phyloP scores from a whole-genome alignment of 768 basidiomycete species.

The Termitomyces titanicus region DNA sequence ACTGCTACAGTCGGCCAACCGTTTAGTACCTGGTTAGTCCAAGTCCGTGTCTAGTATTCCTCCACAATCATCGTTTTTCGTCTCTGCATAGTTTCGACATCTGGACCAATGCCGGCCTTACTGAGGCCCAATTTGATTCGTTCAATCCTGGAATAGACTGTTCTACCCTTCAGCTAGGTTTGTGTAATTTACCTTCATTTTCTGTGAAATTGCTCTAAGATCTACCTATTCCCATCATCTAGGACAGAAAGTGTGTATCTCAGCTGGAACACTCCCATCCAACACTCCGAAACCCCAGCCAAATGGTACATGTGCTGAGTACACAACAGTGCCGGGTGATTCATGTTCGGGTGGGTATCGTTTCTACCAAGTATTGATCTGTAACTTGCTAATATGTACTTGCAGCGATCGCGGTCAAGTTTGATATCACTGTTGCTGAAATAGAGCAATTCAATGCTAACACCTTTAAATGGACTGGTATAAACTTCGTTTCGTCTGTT shows the following conservation, averaged over 20 bases:
- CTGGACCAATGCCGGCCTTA: slow-evolving; percentile 12
- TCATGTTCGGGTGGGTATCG: slow-evolving; percentile 9
- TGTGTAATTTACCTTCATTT: background rate
- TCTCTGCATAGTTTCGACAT: slow-evolving; percentile 9
- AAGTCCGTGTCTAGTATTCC: no score
- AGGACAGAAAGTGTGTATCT: slow-evolving; percentile 17
- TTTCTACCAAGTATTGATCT: background rate
- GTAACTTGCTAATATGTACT: background rate
- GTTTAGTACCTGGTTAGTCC: no score
- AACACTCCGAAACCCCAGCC: slow-evolving; percentile 2
- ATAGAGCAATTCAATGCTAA: slow-evolving; percentile 18
- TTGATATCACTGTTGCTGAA: slow-evolving; percentile 14
- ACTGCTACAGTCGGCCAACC: no score
- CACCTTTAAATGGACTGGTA: slow-evolving; percentile 19
- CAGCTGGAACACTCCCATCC: slow-evolving; percentile 13
- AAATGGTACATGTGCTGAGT: slow-evolving; percentile 16
- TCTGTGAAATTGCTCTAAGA: background rate
- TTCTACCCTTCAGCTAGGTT: slow-evolving; percentile 7
- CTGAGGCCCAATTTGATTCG: slow-evolving; percentile 7
- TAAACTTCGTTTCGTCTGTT: background rate
- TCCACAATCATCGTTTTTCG: no score
- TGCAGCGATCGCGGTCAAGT: slow-evolving; percentile 14
- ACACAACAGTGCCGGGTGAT: slow-evolving; percentile 10
- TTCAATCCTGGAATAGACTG: slow-evolving; percentile 17
- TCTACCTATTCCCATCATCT: background rate